Evolutionary conservation across 257 asterid genomes (phyloP), one percentile per base, ranked within the genome.

Genomic region (Capsicum chinense): DNA sequence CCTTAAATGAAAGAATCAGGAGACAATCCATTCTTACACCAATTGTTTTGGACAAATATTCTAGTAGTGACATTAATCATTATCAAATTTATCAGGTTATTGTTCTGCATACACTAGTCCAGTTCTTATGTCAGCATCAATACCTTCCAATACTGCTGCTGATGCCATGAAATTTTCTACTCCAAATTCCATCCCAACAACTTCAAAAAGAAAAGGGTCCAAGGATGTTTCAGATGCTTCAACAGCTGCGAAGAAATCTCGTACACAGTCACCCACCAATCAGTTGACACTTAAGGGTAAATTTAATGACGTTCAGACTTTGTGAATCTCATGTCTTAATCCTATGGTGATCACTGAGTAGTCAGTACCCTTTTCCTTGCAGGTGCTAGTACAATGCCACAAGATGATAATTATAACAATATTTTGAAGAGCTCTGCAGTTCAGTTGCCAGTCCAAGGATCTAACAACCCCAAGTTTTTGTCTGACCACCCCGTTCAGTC

Each of bases 391-490:
- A 17, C 73, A 33, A 83, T 56, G 48, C 57, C 90, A 48, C 86
- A 89, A 84, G 88, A 85, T 69, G 85, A 83, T 44, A 47, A 10
- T 85, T 90, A 80, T 80, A 90, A 59, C 8, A 85, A 54, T 44
- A 62, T 83, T 79, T 14, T 21, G 68, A 85, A 70, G 66, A 82
- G 62, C 50, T 69, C 88, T n/a, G 88, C 80, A 8, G 56, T 85
- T 80, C 89, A 74, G 73, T 87, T 91, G 33, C 83, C 83, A 26
- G 86, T 78, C 70, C 95, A 88, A 84, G 97, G 93, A 83, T 92
- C 92, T 48, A 91, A 86, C 67, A 95, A 91, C 17, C 93, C 88
- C 12, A 92, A 94, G 85, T 92, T 97, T 76, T 87, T 96, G 88
- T 92, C 95, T 86, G 87, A 89, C 84, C 94, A 94, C 81, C 85